Conservation (phyloP, 2,329 filamentous ascomycete species). For the Fusarium sulawesiense region DNA sequence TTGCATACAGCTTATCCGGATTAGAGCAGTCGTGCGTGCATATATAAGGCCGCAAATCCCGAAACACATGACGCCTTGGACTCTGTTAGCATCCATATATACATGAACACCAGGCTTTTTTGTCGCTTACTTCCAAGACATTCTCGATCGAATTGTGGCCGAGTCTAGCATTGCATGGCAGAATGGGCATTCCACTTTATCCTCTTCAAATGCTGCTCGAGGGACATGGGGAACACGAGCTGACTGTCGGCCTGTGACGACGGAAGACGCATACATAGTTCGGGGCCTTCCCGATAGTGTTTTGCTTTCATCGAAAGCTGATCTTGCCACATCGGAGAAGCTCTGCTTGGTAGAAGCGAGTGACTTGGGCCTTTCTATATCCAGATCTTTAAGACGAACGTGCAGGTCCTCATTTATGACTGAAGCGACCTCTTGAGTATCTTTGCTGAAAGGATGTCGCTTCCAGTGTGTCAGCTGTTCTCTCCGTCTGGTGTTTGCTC, state of each 20-base stretch:
- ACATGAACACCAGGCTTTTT: rapidly evolving
- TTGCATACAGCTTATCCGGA: neutral
- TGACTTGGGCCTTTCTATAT: neutral
- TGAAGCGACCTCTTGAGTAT: neutral
- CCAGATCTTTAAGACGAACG: too few species aligned
- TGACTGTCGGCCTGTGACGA: neutral
- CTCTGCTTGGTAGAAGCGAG: neutral
- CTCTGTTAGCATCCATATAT: neutral
- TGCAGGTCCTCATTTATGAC: neutral
- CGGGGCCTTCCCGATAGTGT: rapidly evolving
- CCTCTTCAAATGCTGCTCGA: rapidly evolving
- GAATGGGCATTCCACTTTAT: neutral
- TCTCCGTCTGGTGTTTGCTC: neutral
- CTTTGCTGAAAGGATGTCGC: rapidly evolving
- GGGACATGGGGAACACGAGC: neutral
- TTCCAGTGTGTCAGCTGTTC: neutral
- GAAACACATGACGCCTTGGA: neutral
- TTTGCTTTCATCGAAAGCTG: rapidly evolving
- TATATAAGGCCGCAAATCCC: neutral
- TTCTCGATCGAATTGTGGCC: rapidly evolving
- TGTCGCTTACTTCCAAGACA: neutral
- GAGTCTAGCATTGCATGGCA: neutral
- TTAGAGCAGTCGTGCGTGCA: neutral
- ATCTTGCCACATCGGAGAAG: neutral
- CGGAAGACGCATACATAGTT: neutral